Evolutionary conservation across 345 rosid genomes (phyloP), one percentile per base, ranked within the genome.

Genomic region (Firmiana major): DNA sequence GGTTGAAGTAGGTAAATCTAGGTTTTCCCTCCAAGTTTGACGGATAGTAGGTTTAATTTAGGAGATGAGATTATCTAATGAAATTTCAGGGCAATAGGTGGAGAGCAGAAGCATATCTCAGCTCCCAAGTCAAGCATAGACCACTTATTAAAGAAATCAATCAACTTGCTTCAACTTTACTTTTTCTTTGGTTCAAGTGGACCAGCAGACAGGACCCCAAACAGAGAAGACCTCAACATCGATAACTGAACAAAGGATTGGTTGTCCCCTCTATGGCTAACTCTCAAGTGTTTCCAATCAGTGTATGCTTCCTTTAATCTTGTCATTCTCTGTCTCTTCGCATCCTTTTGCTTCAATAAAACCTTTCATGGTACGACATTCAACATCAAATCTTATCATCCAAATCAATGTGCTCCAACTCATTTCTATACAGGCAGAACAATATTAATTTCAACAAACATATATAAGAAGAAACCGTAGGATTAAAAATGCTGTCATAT

Each of bases 91-190:
- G 58, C 9, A 17, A 53, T 6, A 53, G 34, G 64, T 11, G 36
- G 16, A 26, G 7, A 45, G 48, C 48, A 45, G 48, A 59, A 24
- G 36, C 24, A 13, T 7, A 16, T 36, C 68, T 63, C 46, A 9
- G 49, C 17, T 40, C 71, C 26, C 26, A 51, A 51, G 59, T 70
- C 60, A 49, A 71, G 60, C 24, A 71, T 71, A 34, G 46, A 71
- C 78, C 78, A 77, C 73, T 71, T 16, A 36, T 69, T 42, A 63
- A 71, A 74, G 81, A 67, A 77, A 81, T 70, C 73, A 60, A 77
- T 79, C 71, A 74, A 70, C 66, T 88, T 84, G 89, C 90, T 81
- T 90, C 71, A 12, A 77, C 85, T 85, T 90, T 86, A 86, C 87
- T 49, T 16, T 16, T 17, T 51, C 15, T 65, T 40, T 15, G 7